Evolutionary conservation across 768 basidiomycete species (phyloP).

Genomic region (Lactarius akahatsu): DNA sequence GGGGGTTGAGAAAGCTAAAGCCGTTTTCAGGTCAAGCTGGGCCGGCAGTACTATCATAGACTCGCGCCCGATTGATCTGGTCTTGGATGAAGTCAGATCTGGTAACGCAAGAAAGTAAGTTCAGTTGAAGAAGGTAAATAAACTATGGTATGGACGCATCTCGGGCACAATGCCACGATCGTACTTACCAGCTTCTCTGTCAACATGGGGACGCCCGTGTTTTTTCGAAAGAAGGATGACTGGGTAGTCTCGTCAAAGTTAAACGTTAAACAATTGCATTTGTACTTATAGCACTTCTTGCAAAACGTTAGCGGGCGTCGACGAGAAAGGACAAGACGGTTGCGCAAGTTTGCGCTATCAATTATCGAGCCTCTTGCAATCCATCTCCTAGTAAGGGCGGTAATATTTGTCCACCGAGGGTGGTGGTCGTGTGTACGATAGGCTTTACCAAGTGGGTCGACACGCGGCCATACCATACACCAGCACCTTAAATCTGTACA

Average conservation of each 20-base stretch:
- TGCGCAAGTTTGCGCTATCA: slow-evolving; percentile 48
- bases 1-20: no score
- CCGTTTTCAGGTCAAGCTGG: no score
- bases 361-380: slow-evolving; percentile 63
- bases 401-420: slow-evolving; percentile 79
- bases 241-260: no score
- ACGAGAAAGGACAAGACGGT: background rate
- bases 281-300: background rate
- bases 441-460: slow-evolving; percentile 85
- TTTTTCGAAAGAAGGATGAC: no score
- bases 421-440: slow-evolving; percentile 85
- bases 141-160: no score
- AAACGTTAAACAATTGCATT: background rate
- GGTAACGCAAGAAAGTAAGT: background rate
- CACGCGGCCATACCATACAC: slow-evolving; percentile 78
- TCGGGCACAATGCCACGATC: no score
- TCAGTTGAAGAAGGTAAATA: no score
- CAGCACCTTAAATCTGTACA: slow-evolving; percentile 80
- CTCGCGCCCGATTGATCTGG: background rate
- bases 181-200: no score
- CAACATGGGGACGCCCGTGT: no score
- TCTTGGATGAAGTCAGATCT: no score
- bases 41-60: no score
- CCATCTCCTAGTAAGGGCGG: slow-evolving; percentile 69
- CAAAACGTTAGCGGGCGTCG: background rate